A percentile compares a stretch with the other conserved stretches of the same genome.
Conservation (phyloP, 129 eudicot genomes). For the Pseudognaphalium luteoalbum region DNA sequence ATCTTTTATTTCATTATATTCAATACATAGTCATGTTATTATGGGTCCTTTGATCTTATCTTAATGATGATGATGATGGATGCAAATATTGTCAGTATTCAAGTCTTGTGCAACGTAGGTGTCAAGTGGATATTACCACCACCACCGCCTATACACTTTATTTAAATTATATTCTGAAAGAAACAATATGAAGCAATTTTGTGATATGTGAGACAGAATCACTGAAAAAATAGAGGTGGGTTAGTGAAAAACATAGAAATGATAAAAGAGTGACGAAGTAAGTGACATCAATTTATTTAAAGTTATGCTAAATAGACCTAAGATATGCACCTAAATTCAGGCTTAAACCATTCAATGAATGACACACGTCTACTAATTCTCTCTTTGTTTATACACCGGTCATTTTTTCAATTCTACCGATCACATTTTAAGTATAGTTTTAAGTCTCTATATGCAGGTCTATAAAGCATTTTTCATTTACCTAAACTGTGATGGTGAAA, state of each 20-base stretch:
- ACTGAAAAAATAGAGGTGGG: too few relatives aligned
- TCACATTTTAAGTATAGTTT: too few relatives aligned
- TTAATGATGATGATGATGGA: neutral
- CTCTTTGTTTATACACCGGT: too few relatives aligned
- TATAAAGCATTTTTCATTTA: too few relatives aligned
- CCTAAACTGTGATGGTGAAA: neutral
- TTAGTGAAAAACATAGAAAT: neutral
- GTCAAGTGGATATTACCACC: slow-evolving; percentile 13
- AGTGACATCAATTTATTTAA: neutral
- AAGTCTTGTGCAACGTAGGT: neutral
- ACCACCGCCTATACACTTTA: slow-evolving; percentile 12
- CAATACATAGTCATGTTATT: neutral
- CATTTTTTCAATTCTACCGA: too few relatives aligned
- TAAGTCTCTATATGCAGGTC: too few relatives aligned
- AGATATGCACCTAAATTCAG: too few relatives aligned
- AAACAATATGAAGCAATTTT: neutral
- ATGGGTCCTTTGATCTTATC: slow-evolving; percentile 6
- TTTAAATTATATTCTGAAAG: neutral
- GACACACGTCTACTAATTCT: too few relatives aligned
- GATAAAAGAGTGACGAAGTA: neutral
- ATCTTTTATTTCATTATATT: neutral
- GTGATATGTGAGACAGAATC: neutral
- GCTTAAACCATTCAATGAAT: too few relatives aligned
- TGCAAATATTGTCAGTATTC: slow-evolving; percentile 15
- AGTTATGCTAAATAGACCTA: too few relatives aligned